A percentile compares a stretch with the other conserved stretches of the same genome.
Evolutionary conservation across 2,329 filamentous ascomycete genomes (phyloP).

Genomic region (Colletotrichum acutatum): DNA sequence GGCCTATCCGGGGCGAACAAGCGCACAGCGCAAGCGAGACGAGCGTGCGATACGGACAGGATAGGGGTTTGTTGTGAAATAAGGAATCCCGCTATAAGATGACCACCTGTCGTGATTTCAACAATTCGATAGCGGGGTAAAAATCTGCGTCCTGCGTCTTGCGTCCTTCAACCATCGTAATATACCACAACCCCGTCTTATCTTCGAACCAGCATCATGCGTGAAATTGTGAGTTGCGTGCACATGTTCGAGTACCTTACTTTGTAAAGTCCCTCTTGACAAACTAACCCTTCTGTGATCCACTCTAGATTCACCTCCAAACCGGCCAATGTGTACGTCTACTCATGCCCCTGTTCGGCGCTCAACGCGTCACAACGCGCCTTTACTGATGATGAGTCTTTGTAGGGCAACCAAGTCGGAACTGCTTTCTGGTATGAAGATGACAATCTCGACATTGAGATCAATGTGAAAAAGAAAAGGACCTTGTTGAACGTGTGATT

Average conservation of each 20-base stretch:
- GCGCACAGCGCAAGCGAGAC: not conserved
- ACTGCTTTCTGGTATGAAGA: conserved; percentile 91
- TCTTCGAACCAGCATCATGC: conserved; percentile 5
- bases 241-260: not conserved
- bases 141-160: not conserved
- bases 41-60: not conserved
- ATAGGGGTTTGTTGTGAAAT: conserved; percentile 15
- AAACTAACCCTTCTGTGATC: conserved; percentile 59
- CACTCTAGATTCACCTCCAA: conserved; percentile 92
- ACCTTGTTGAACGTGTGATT: conserved; percentile 48
- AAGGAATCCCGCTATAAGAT: conserved; percentile 10
- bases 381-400: conserved; percentile 29
- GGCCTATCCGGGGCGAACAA: not conserved
- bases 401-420: conserved; percentile 99
- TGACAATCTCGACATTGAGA: not conserved
- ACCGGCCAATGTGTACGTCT: conserved; percentile 91
- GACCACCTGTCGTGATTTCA: conserved; percentile 1
- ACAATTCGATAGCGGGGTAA: conserved; percentile 4
- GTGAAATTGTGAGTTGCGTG: conserved; percentile 45
- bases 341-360: conserved; percentile 46
- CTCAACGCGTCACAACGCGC: not conserved
- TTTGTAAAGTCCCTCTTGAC: conserved; percentile 30
- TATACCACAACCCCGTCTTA: not conserved
- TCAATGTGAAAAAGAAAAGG: not conserved
- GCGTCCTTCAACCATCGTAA: not conserved